phyloP scores from a whole-genome alignment of 2,329 filamentous ascomycete species.

The Beauveria australis region DNA sequence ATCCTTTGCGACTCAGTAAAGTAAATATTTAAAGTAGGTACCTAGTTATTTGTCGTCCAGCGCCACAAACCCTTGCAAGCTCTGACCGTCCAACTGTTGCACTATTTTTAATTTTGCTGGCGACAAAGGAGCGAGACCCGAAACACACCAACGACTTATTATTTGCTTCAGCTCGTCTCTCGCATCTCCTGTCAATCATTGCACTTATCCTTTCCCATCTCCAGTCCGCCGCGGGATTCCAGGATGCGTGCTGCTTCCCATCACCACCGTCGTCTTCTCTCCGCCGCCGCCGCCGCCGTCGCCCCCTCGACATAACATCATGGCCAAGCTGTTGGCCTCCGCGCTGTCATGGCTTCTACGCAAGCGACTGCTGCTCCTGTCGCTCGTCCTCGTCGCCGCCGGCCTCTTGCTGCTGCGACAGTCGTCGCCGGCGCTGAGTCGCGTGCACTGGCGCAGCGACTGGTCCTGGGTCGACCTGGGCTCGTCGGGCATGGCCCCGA shows the following conservation, averaged over 20 bases:
- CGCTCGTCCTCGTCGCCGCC: background rate
- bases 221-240: background rate
- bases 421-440: background rate
- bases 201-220: too few species aligned
- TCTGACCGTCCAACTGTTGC: too few species aligned
- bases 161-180: background rate
- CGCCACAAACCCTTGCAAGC: too few species aligned
- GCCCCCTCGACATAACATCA: background rate
- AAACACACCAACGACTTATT: too few species aligned
- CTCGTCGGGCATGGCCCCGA: conserved; percentile 5
- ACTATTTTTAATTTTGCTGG: too few species aligned
- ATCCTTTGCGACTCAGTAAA: too few species aligned
- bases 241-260: background rate
- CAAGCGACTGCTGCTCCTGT: background rate
- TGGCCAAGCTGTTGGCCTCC: background rate
- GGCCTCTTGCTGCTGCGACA: background rate
- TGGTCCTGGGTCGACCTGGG: conserved; percentile 11
- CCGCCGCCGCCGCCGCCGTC: background rate
- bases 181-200: too few species aligned
- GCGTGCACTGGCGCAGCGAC: conserved; percentile 11
- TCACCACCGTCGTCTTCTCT: background rate
- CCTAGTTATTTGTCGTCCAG: too few species aligned
- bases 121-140: too few species aligned
- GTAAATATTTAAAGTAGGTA: too few species aligned
- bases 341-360: background rate